Percentiles rank a stretch among this genome's conserved stretches.
Conservation (phyloP, 805 yeast genomes). For the Hanseniaspora hatyaiensis region DNA sequence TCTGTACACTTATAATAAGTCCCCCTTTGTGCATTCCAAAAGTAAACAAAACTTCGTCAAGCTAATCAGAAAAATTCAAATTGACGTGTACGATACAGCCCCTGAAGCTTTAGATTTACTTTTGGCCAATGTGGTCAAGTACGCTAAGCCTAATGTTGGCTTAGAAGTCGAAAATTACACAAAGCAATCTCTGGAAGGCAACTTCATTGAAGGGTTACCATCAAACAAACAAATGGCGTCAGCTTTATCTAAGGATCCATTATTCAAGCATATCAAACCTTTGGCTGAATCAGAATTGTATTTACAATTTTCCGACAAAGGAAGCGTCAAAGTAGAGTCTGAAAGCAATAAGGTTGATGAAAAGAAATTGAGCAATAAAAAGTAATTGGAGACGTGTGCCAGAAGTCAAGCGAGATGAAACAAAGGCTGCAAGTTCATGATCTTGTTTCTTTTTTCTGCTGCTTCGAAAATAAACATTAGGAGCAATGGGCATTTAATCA, state of each 20-base stretch:
- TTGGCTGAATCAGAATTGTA: slow-evolving; percentile 5
- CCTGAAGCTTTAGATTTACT: slow-evolving; percentile 75
- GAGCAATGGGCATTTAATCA: too few relatives aligned
- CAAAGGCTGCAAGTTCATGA: too few relatives aligned
- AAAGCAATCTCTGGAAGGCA: slow-evolving; percentile 38
- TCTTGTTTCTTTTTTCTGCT: too few relatives aligned
- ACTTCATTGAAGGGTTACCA: slow-evolving; percentile 9
- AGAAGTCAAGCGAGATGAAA: too few relatives aligned
- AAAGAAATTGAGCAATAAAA: not conserved
- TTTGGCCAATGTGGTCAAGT: slow-evolving; percentile 64
- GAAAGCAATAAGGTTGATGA: not conserved
- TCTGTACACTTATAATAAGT: slow-evolving; percentile 84
- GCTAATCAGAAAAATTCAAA: slow-evolving; percentile 61
- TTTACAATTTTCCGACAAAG: not conserved
- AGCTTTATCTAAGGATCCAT: slow-evolving; percentile 1
- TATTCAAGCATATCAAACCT: slow-evolving; percentile 10
- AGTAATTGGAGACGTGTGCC: not conserved
- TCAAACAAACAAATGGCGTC: slow-evolving; percentile 10
- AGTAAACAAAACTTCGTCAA: slow-evolving; percentile 90
- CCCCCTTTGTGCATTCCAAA: slow-evolving; percentile 91
- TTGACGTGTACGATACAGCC: slow-evolving; percentile 73
- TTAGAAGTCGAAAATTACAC: slow-evolving; percentile 60
- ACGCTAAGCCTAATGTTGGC: slow-evolving; percentile 72
- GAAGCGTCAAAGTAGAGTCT: not conserved
- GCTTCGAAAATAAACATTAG: not conserved